Percentiles rank a stretch among this genome's conserved stretches.
phyloP scores from a whole-genome alignment of 1,284 basidiomycete genomes.

The Inonotus obliquus region DNA sequence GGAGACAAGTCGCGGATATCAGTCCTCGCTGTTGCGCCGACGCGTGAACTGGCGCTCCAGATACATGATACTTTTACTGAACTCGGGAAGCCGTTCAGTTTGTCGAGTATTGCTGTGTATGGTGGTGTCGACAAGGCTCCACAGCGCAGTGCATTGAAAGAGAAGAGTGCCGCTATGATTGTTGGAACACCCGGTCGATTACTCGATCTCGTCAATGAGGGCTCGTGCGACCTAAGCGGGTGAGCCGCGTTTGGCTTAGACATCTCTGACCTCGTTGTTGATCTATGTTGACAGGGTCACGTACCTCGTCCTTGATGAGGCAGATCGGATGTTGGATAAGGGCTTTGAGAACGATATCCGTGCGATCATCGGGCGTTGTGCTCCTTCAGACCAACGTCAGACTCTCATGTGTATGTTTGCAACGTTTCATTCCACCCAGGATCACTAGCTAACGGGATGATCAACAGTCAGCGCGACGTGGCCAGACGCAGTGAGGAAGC shows the following conservation, averaged over 20 bases:
- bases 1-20: conserved; percentile 45
- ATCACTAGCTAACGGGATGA: conserved; percentile 5
- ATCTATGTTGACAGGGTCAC: conserved; percentile 52
- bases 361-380: conserved; percentile 81
- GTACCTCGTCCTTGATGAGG: conserved; percentile 95
- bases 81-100: conserved; percentile 73
- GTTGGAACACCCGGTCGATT: conserved; percentile 95
- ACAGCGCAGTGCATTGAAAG: conserved; percentile 59
- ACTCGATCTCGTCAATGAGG: conserved; percentile 85
- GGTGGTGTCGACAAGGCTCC: conserved; percentile 89
- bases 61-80: conserved; percentile 83
- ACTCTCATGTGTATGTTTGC: conserved; percentile 84
- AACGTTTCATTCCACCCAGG: background rate
- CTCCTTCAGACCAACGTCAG: conserved; percentile 64
- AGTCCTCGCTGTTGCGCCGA: conserved; percentile 88
- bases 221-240: conserved; percentile 77
- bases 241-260: conserved; percentile 31
- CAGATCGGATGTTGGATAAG: conserved; percentile 97
- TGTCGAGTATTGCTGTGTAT: conserved; percentile 84
- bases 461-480: conserved; percentile 90
- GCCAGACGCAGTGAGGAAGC: conserved; percentile 91
- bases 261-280: background rate
- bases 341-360: conserved; percentile 99
- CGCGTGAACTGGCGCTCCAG: conserved; percentile 92
- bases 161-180: conserved; percentile 67